Evolutionary conservation across 202 grass and related monocot genomes (phyloP).

Genomic region (Panicum hallii): DNA sequence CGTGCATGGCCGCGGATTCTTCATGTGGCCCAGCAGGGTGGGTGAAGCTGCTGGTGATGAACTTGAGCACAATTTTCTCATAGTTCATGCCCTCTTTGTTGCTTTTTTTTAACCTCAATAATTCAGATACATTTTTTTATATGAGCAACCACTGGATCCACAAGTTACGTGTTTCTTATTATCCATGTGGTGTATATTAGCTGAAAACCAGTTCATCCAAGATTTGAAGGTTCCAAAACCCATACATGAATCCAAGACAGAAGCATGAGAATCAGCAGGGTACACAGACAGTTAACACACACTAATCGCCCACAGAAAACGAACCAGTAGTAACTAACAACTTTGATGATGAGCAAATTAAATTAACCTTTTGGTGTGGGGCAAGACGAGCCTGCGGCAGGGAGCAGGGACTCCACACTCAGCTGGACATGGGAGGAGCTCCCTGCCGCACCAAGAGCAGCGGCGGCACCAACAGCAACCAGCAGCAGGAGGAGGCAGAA

Average conservation of each 20-base stretch:
- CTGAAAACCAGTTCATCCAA: not conserved
- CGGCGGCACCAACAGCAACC: not conserved
- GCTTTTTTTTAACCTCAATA: not conserved
- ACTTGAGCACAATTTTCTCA: not conserved
- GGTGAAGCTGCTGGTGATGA: not conserved
- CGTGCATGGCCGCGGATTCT: not conserved
- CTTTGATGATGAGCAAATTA: not conserved
- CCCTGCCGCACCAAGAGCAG: not conserved
- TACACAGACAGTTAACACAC: not conserved
- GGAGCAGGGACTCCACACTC: conserved; percentile 10
- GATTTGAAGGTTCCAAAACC: not conserved
- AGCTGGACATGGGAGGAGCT: conserved; percentile 30
- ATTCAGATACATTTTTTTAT: not conserved
- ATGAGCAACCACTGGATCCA: not conserved
- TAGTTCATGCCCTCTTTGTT: not conserved
- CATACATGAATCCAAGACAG: not conserved
- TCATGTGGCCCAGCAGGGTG: not conserved
- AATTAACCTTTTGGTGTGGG: conserved; percentile 33
- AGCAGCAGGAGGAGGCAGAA: not conserved
- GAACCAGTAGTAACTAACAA: not conserved
- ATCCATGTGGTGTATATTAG: not conserved
- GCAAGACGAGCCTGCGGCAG: conserved; percentile 13
- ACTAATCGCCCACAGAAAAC: not conserved
- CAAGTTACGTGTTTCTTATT: not conserved
- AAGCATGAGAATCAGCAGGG: not conserved